These are phyloP conservation scores for Cicer judaicum DNA, from an alignment of 306 rosid genomes.

Conservation along the genomic window DNA sequence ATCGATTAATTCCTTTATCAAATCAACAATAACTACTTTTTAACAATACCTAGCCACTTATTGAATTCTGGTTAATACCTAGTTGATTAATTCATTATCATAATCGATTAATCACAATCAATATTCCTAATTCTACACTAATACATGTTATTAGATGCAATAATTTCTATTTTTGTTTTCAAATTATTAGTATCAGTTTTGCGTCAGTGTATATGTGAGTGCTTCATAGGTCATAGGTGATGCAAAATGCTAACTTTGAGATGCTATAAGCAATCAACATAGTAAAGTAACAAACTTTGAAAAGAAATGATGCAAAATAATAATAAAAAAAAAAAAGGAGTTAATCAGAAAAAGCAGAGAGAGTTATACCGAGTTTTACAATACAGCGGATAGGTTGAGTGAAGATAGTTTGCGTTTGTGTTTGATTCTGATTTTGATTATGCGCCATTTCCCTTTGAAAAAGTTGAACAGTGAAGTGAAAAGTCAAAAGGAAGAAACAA, in stretches of 20 bases:
- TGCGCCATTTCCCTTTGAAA: constrained; percentile 41
- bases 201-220: background rate
- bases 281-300: constrained; percentile 33
- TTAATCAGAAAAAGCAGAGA: constrained; percentile 7
- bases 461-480: background rate
- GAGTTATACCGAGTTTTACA: constrained; percentile 71
- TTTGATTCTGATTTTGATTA: constrained; percentile 41
- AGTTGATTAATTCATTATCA: too few relatives aligned
- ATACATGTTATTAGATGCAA: background rate
- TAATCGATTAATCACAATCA: too few relatives aligned
- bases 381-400: constrained; percentile 75
- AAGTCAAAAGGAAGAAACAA: constrained; percentile 16
- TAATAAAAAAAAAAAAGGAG: background rate
- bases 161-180: background rate
- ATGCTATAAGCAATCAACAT: background rate
- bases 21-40: too few relatives aligned
- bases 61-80: too few relatives aligned
- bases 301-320: constrained; percentile 37
- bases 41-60: too few relatives aligned
- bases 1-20: too few relatives aligned
- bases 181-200: background rate
- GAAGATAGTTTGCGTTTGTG: constrained; percentile 37
- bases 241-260: background rate
- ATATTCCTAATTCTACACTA: background rate
- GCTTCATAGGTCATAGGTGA: background rate